These are phyloP conservation scores for Boletus bicolor DNA, from an alignment of 768 basidiomycete species.

Conservation along the genomic window DNA sequence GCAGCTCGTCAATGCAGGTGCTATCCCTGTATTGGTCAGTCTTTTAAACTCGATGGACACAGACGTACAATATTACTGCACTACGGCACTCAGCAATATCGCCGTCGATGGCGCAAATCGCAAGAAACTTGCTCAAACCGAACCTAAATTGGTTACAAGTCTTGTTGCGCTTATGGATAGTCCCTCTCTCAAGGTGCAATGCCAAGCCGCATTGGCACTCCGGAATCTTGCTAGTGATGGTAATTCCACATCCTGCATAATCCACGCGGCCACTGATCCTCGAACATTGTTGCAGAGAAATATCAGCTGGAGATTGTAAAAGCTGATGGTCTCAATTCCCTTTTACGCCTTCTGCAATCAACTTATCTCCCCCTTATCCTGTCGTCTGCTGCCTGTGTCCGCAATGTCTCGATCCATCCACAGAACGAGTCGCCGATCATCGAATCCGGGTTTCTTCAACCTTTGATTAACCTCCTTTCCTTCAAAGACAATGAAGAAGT, in stretches of 20 bases:
- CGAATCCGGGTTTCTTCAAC: constrained; percentile 95
- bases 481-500: constrained; percentile 99
- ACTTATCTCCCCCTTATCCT: constrained; percentile 97
- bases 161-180: constrained; percentile 96
- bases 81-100: constrained; percentile 96
- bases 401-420: constrained; percentile 98
- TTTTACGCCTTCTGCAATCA: constrained; percentile 92
- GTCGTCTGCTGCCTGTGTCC: constrained; percentile 96
- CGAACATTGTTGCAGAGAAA: constrained; percentile 61
- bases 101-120: constrained; percentile 95
- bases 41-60: constrained; percentile 94
- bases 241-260: constrained; percentile 28
- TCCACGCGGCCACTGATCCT: constrained; percentile 17
- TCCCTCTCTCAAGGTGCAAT: constrained; percentile 96
- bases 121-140: constrained; percentile 90
- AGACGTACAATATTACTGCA: constrained; percentile 99
- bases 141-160: constrained; percentile 92
- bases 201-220: constrained; percentile 93
- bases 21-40: constrained; percentile 94
- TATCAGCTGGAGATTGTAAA: constrained; percentile 99
- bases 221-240: constrained; percentile 97
- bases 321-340: constrained; percentile 85
- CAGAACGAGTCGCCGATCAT: constrained; percentile 99
- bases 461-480: constrained; percentile 90
- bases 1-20: constrained; percentile 96